A percentile compares a stretch with the other conserved stretches of the same genome.
phyloP scores from a whole-genome alignment of 2,329 filamentous ascomycete genomes.

The Fusarium nygamai region DNA sequence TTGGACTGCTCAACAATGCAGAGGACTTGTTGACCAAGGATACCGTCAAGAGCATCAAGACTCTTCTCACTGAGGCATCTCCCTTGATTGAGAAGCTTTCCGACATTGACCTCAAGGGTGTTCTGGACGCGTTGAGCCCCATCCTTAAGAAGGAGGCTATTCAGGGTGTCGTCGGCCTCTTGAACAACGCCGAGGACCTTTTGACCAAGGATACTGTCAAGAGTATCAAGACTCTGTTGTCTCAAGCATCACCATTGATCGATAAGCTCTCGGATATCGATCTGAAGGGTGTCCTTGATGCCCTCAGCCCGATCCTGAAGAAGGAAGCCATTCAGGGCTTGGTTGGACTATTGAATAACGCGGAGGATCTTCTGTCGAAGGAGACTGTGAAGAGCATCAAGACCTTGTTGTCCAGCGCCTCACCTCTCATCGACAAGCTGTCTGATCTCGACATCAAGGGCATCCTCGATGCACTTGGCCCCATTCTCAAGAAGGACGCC shows the following conservation, averaged over 20 bases:
- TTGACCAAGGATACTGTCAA: conserved; percentile 8
- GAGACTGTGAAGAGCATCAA: conserved; percentile 38
- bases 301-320: conserved; percentile 38
- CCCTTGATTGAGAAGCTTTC: conserved; percentile 3
- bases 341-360: conserved; percentile 39
- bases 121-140: neutral
- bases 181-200: conserved; percentile 5
- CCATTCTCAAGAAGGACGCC: conserved; percentile 41
- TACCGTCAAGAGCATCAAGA: conserved; percentile 17
- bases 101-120: neutral
- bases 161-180: neutral
- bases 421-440: conserved; percentile 40
- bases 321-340: conserved; percentile 44
- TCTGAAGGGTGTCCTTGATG: conserved; percentile 45
- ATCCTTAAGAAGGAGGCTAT: conserved; percentile 17
- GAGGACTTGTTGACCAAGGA: conserved; percentile 6
- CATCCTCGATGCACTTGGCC: conserved; percentile 41
- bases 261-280: conserved; percentile 47
- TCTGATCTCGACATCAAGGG: conserved; percentile 49
- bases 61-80: neutral
- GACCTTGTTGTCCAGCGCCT: conserved; percentile 29
- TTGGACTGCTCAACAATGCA: neutral
- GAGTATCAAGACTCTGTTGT: neutral
- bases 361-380: conserved; percentile 31
- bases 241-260: conserved; percentile 26